phyloP scores from a whole-genome alignment of 495 filamentous ascomycete species.

The Aspergillus funiculosus region DNA sequence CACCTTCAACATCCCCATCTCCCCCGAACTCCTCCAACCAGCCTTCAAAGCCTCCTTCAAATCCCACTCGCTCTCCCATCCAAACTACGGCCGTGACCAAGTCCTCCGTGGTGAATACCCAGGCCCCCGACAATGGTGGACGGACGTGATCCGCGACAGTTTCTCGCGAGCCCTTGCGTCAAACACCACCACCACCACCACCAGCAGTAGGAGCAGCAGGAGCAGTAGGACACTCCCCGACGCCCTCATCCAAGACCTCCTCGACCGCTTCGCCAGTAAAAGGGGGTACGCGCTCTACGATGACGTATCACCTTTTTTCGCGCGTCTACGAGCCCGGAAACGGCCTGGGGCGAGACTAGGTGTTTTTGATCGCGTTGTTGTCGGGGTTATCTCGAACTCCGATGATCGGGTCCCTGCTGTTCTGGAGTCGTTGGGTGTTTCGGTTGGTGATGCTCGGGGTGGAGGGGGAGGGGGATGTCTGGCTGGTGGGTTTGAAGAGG shows the following conservation, averaged over 20 bases:
- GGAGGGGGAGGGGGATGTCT: conserved; percentile 28
- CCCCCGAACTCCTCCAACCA: conserved; percentile 22
- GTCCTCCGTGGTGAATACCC: conserved; percentile 42
- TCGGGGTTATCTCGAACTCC: conserved; percentile 73
- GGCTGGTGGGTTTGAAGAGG: conserved; percentile 17
- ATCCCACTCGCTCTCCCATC: conserved; percentile 41
- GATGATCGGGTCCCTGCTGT: conserved; percentile 63
- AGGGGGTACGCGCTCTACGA: conserved; percentile 57
- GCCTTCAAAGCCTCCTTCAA: conserved; percentile 50
- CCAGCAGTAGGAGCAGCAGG: neutral
- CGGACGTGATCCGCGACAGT: conserved; percentile 45
- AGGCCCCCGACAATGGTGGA: conserved; percentile 64
- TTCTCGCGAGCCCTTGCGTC: conserved; percentile 22
- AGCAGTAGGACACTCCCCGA: conserved; percentile 25
- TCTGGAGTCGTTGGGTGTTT: conserved; percentile 55
- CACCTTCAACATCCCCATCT: conserved; percentile 48
- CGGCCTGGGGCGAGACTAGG: neutral
- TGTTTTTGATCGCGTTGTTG: conserved; percentile 26
- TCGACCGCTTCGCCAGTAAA: conserved; percentile 54
- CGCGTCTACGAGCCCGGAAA: conserved; percentile 24
- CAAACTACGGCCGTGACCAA: conserved; percentile 59
- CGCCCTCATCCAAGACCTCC: conserved; percentile 47
- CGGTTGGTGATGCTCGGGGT: conserved; percentile 33
- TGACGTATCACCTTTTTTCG: conserved; percentile 51
- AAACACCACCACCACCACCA: neutral